A percentile compares a stretch with the other conserved stretches of the same genome.
Evolutionary conservation across 805 yeast genomes (phyloP).

Genomic region (Hanseniaspora clermontiae): DNA sequence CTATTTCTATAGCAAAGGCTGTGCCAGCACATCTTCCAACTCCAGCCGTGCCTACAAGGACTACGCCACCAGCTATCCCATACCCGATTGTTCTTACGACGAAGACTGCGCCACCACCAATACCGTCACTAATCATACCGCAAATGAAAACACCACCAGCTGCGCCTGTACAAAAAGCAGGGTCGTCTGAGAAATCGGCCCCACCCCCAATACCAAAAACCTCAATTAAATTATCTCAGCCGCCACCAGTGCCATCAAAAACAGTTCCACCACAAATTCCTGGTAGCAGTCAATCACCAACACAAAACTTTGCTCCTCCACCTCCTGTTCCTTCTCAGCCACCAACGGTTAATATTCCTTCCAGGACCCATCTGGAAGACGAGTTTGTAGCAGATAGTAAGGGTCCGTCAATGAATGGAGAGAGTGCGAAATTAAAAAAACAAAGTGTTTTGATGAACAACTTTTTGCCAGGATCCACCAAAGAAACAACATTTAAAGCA

Average conservation of each 20-base stretch:
- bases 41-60: neutral
- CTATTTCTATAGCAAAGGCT: neutral
- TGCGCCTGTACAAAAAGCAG: slow-evolving; percentile 11
- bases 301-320: slow-evolving; percentile 1
- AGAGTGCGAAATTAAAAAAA: too few relatives aligned
- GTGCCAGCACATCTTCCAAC: neutral
- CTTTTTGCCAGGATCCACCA: neutral
- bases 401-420: too few relatives aligned
- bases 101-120: slow-evolving; percentile 4
- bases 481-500: neutral
- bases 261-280: slow-evolving; percentile 14
- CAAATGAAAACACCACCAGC: neutral
- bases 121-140: slow-evolving; percentile 8
- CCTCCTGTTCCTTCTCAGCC: slow-evolving; percentile 7
- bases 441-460: neutral
- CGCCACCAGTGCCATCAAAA: slow-evolving; percentile 10
- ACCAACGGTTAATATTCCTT: neutral
- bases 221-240: slow-evolving; percentile 9
- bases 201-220: neutral
- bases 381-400: too few relatives aligned
- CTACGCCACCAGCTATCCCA: slow-evolving; percentile 10
- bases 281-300: neutral
- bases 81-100: slow-evolving; percentile 15
- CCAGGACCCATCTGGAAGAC: neutral
- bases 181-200: neutral